Evolutionary conservation across 257 asterid species (phyloP), one percentile per base, ranked within the genome.

Genomic region (Handroanthus guayacan): DNA sequence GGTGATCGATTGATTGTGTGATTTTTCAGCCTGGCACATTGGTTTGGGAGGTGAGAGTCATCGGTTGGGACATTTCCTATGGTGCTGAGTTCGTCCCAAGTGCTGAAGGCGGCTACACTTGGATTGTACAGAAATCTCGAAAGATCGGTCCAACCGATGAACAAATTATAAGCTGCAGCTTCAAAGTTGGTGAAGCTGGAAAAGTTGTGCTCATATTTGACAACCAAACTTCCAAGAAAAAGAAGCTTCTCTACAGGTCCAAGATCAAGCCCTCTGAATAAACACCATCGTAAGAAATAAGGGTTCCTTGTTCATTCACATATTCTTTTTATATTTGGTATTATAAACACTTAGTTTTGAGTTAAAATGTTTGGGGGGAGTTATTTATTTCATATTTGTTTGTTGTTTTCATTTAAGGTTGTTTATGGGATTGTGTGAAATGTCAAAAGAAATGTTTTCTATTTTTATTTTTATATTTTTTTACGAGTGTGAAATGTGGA

Each of bases 81-180:
- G 97, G 96, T 43, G 98, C 97, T 11, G 98, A 94, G 80, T 94
- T 92, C 43, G 96, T 87, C 18, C 98, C 98, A 0, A 77, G 82
- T 14, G 81, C 83, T 0, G 97, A 94, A 72, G 98, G 94, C 5
- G 92, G 92, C 11, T 94, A 94, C 91, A 94, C 97, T 2, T 87
- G 91, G 84, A 88, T 94, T 2, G 86, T 94, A 2, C 90, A 86
- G 45, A 94, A 94, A 86, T 71, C 95, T 0, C 82, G 98, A 80
- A 94, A 94, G 82, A 80, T 92, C 2, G 91, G 83, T 2, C 76
- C 91, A 0, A 60, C 82, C 0, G 97, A 92, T 39, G 98, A 90
- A 74, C 89, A 89, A 67, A 82, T 86, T n/a, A 80, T 94, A 31
- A 64, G 85, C 67, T 89, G 88, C 85, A 84, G 82, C 87, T 94